Conservation (phyloP, 768 basidiomycete genomes). For the Coprinellus aureogranulatus region DNA sequence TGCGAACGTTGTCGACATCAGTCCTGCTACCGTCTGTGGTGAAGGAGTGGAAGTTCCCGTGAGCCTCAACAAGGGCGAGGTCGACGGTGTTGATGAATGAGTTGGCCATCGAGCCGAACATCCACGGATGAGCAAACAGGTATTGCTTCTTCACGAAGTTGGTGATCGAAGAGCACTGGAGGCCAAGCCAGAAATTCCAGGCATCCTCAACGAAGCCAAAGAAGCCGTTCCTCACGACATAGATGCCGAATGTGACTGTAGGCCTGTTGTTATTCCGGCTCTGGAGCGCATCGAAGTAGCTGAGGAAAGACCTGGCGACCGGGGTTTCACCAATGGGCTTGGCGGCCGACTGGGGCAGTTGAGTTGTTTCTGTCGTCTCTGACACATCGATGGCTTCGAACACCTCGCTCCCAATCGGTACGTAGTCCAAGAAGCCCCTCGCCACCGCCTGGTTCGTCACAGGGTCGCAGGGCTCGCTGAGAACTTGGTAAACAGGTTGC, state of each 20-base stretch:
- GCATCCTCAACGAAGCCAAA: background rate
- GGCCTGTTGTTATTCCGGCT: no score
- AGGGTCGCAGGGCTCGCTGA: background rate
- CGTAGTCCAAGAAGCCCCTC: background rate
- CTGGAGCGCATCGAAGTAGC: background rate
- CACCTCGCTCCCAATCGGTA: background rate
- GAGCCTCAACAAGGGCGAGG: constrained; percentile 6
- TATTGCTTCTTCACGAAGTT: constrained; percentile 4
- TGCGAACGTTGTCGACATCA: background rate
- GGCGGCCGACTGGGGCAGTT: background rate
- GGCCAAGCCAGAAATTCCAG: background rate
- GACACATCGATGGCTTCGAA: no score
- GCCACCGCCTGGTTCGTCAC: background rate
- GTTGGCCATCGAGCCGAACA: constrained; percentile 6
- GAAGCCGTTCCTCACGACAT: constrained; percentile 6
- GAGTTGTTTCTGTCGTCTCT: background rate
- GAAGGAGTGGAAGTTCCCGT: constrained; percentile 4
- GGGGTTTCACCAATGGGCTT: background rate
- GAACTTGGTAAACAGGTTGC: constrained; percentile 9
- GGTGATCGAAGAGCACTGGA: background rate
- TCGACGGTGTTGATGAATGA: constrained; percentile 7
- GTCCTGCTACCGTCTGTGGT: background rate
- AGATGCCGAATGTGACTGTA: constrained; percentile 2
- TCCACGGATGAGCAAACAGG: constrained; percentile 2
- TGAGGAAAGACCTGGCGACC: background rate